A percentile compares a stretch with the other conserved stretches of the same genome.
These are phyloP conservation scores for Gracilaria vermiculophylla DNA, from an alignment of 23 red algal genomes.

Conservation along the genomic window DNA sequence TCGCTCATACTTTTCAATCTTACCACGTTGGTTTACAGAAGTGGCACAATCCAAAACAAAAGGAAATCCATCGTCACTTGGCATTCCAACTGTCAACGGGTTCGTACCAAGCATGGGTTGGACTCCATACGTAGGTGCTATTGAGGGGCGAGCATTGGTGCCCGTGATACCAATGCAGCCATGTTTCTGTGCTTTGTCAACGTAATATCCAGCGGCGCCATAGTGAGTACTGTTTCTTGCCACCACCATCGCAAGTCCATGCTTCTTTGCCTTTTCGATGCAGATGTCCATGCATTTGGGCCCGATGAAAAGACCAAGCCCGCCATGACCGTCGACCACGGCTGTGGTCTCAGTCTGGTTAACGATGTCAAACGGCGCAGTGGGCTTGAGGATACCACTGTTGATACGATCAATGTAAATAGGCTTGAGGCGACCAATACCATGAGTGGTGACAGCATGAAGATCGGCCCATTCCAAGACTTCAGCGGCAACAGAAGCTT, in stretches of 20 bases:
- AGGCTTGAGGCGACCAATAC: conserved; percentile 72
- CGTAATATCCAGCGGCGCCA: conserved; percentile 62
- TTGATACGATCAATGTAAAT: conserved; percentile 71
- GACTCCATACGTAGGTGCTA: conserved; percentile 63
- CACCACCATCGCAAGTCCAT: conserved; percentile 61
- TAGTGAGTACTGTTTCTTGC: conserved; percentile 67
- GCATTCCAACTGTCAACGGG: conserved; percentile 54
- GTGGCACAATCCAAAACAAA: conserved; percentile 69
- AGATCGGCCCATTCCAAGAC: conserved; percentile 61
- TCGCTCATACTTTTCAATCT: conserved; percentile 78
- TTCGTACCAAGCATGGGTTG: conserved; percentile 77
- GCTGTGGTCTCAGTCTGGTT: conserved; percentile 63
- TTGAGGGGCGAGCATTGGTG: conserved; percentile 72
- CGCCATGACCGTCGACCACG: conserved; percentile 59
- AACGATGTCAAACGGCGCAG: conserved; percentile 60
- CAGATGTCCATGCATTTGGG: conserved; percentile 53
- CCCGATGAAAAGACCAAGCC: conserved; percentile 64
- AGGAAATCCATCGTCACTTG: conserved; percentile 63
- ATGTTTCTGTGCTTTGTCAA: conserved; percentile 34
- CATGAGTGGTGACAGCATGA: conserved; percentile 56
- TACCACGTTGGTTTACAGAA: conserved; percentile 66
- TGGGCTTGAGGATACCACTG: conserved; percentile 69
- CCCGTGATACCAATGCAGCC: conserved; percentile 71
- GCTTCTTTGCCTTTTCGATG: conserved; percentile 70
- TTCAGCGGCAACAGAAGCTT: conserved; percentile 49